Base-by-base conservation (phyloP, 2,329 filamentous ascomycete species). In the Neofusicoccum ribis region DNA sequence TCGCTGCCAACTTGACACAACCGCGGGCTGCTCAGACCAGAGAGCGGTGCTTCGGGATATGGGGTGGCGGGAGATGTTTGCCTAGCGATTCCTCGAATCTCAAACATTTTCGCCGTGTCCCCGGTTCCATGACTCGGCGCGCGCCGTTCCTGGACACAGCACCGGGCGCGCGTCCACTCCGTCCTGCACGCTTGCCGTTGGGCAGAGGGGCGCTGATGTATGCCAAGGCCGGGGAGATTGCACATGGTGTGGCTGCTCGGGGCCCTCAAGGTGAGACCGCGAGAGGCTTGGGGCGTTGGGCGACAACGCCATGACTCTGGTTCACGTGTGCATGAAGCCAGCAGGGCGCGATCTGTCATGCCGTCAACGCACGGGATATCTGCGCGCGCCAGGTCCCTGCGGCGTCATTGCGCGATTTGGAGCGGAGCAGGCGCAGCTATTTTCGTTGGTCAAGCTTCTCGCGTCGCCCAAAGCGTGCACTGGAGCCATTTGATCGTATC, bases 401-500 rank as follows among this genome's bases (percentile, higher is more conserved):
- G 56, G 56, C 56, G 56, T 60, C 56, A 60, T 60, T 60, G 43
- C 56, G 56, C 56, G 56, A 60, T 60, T 60, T 60, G 56, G 47
- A 60, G 56, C 56, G 56, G 56, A 60, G 54, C 54, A 46, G 39
- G 54, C 20, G 41, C 54, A 59, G 56, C 39, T 60, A 60, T 60
- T 60, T 60, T 47, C 56, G 56, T 60, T 60, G 56, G 56, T 60
- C 56, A 60, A 60, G 56, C 56, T 60, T 60, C 56, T 58, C 27
- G 54, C 54, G 39, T 31, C 52, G 52, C 52, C 52, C 52, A 56
- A 56, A 56, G 52, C 52, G 54, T 46, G 54, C 54, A 31, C 56
- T 60, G 39, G 56, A 47, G 23, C 52, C 52, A 31, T 56, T 56
- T 41, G 51, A 41, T 60, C 56, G 56, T 60, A 47, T 60, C 56